phyloP scores from a whole-genome alignment of 2,329 filamentous ascomycete species.

The Capronia epimyces region DNA sequence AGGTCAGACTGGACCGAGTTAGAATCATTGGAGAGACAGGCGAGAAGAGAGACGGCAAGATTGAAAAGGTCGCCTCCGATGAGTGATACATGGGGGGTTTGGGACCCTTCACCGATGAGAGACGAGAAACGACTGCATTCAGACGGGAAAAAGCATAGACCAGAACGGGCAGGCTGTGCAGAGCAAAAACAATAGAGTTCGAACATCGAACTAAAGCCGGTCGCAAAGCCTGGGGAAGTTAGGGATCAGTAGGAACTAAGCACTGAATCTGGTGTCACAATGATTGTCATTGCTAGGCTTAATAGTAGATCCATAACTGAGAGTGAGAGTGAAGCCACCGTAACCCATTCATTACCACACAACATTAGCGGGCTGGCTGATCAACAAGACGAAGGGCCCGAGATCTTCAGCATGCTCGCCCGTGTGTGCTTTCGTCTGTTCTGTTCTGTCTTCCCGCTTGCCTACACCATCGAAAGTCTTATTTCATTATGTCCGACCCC shows the following conservation, averaged over 20 bases:
- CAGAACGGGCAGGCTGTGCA: background rate
- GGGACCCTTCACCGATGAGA: constrained; percentile 6
- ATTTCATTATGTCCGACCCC: constrained; percentile 51
- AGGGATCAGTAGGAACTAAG: background rate
- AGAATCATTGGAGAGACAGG: constrained; percentile 78
- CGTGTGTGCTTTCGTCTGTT: too few relatives aligned
- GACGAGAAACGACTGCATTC: constrained; percentile 19
- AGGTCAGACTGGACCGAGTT: constrained; percentile 62
- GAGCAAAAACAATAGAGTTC: constrained; percentile 6
- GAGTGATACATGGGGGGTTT: constrained; percentile 9
- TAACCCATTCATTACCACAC: background rate
- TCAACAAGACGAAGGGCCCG: background rate
- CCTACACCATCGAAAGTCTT: background rate
- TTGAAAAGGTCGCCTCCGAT: constrained; percentile 88
- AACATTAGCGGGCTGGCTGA: too few relatives aligned
- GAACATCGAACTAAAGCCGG: background rate
- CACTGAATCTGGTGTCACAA: background rate
- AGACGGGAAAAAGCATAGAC: constrained; percentile 3
- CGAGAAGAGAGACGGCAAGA: constrained; percentile 84
- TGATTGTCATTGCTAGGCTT: too few relatives aligned
- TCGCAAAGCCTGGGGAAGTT: background rate
- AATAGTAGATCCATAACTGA: background rate
- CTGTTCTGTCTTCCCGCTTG: too few relatives aligned
- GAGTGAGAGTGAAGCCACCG: background rate
- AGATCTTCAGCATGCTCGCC: background rate